phyloP scores from a whole-genome alignment of 495 filamentous ascomycete species.

The Hypomontagnella submonticulosa region DNA sequence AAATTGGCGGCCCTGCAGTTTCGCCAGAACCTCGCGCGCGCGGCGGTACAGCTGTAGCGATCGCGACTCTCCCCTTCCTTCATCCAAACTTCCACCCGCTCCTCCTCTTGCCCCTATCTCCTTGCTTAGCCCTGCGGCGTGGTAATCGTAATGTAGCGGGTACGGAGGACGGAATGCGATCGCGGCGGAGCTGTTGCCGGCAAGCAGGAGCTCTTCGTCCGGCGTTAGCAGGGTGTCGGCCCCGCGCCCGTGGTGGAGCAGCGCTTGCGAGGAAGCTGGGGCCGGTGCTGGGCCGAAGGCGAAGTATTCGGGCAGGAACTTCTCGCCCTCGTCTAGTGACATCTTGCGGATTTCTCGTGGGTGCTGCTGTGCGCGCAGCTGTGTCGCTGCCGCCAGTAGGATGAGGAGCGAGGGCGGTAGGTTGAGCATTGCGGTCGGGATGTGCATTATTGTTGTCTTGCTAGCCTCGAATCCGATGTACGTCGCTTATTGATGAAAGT shows the following conservation, averaged over 20 bases:
- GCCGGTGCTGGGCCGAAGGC: constrained; percentile 52
- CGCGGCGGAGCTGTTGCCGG: constrained; percentile 46
- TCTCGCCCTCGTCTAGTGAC: constrained; percentile 82
- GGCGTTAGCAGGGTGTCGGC: neutral
- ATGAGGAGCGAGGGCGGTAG: constrained; percentile 63
- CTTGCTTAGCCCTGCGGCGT: neutral
- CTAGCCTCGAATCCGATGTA: neutral
- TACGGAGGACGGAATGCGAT: constrained; percentile 52
- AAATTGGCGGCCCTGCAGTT: constrained; percentile 66
- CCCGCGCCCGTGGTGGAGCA: constrained; percentile 20
- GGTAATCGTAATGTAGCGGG: constrained; percentile 46
- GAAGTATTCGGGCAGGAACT: constrained; percentile 77
- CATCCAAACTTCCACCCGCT: constrained; percentile 27
- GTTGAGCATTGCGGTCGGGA: constrained; percentile 48
- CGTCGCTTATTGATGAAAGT: neutral
- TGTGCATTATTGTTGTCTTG: constrained; percentile 56
- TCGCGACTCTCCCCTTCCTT: constrained; percentile 32
- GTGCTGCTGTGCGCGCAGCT: constrained; percentile 48
- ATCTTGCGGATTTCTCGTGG: constrained; percentile 74
- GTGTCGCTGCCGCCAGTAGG: constrained; percentile 54
- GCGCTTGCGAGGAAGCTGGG: constrained; percentile 37
- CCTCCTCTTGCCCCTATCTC: neutral
- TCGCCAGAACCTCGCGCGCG: constrained; percentile 51
- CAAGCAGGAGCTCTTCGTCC: constrained; percentile 39
- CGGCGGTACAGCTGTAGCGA: constrained; percentile 47